Percentiles rank a stretch among this genome's conserved stretches.
These are phyloP conservation scores for Agapanthus africanus DNA, from an alignment of 106 monocot genomes.

Conservation along the genomic window DNA sequence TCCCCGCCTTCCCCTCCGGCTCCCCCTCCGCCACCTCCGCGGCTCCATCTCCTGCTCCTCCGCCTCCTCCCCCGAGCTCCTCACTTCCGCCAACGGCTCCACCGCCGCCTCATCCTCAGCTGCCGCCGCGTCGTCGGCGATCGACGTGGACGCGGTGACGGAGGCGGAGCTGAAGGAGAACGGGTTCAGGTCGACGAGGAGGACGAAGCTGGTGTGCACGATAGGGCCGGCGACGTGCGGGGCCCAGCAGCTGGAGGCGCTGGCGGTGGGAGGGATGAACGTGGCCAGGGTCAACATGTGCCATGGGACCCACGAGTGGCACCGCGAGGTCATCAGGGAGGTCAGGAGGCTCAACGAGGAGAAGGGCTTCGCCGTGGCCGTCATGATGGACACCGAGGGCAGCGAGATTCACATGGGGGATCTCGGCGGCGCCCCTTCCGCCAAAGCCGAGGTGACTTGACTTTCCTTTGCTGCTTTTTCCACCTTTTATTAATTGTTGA, in stretches of 20 bases:
- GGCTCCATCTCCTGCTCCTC: slow-evolving; percentile 9
- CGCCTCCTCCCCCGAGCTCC: slow-evolving; percentile 7
- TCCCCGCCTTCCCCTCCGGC: slow-evolving; percentile 2
- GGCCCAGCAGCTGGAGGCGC: slow-evolving; percentile 80
- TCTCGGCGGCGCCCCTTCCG: slow-evolving; percentile 44
- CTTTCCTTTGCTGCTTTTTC: not conserved
- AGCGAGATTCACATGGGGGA: slow-evolving; percentile 90
- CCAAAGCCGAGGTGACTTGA: slow-evolving; percentile 59
- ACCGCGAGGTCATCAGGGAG: slow-evolving; percentile 62
- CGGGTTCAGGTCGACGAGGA: slow-evolving; percentile 69
- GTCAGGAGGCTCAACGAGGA: slow-evolving; percentile 88
- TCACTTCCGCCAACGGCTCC: slow-evolving; percentile 22
- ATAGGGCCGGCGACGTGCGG: slow-evolving; percentile 86
- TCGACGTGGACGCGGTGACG: slow-evolving; percentile 78
- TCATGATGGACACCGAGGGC: slow-evolving; percentile 89
- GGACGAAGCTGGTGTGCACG: slow-evolving; percentile 97
- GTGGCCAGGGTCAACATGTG: slow-evolving; percentile 98
- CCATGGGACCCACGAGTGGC: slow-evolving; percentile 88
- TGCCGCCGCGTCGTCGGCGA: slow-evolving; percentile 11
- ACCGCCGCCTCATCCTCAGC: not conserved
- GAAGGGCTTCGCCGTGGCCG: slow-evolving; percentile 82
- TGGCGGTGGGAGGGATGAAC: slow-evolving; percentile 96
- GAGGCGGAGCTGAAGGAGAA: slow-evolving; percentile 98
- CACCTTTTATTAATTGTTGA: not conserved
- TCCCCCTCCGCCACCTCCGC: slow-evolving; percentile 5